Evolutionary conservation across 441 rosid species (phyloP).

Genomic region (Mallotus repandus): DNA sequence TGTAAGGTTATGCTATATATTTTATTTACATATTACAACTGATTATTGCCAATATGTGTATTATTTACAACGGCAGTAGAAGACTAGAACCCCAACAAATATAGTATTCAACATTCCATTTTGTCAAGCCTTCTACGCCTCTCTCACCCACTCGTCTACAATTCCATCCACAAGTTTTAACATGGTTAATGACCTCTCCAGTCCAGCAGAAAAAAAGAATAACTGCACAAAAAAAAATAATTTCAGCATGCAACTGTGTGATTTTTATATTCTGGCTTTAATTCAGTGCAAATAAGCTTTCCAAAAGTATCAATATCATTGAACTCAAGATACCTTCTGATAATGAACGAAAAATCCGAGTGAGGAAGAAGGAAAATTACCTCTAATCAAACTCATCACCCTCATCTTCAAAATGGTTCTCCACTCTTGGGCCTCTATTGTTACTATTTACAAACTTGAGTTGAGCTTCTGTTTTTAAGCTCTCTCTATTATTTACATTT

Average conservation of each 20-base stretch:
- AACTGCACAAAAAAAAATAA: constrained; percentile 27
- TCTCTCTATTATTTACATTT: constrained; percentile 61
- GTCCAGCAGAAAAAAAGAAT: constrained; percentile 43
- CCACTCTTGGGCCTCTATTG: constrained; percentile 38
- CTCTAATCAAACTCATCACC: constrained; percentile 56
- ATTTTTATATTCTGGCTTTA: background rate
- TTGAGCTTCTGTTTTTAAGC: constrained; percentile 42
- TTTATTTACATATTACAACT: constrained; percentile 36
- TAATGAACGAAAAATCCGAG: background rate
- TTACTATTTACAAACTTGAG: constrained; percentile 55
- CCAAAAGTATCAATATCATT: background rate
- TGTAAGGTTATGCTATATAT: background rate
- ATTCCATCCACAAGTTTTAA: constrained; percentile 36
- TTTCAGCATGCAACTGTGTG: background rate
- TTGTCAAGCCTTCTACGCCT: constrained; percentile 24
- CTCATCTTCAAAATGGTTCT: constrained; percentile 56
- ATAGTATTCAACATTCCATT: constrained; percentile 29
- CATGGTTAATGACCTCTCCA: constrained; percentile 34
- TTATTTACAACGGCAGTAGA: constrained; percentile 37
- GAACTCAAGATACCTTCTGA: background rate
- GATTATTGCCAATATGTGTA: constrained; percentile 23
- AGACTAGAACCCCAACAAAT: constrained; percentile 24
- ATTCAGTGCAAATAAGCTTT: background rate
- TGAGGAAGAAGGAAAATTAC: constrained; percentile 31
- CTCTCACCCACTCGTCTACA: constrained; percentile 21